phyloP scores from a whole-genome alignment of 2,329 filamentous ascomycete genomes.

The Fusarium virguliforme region DNA sequence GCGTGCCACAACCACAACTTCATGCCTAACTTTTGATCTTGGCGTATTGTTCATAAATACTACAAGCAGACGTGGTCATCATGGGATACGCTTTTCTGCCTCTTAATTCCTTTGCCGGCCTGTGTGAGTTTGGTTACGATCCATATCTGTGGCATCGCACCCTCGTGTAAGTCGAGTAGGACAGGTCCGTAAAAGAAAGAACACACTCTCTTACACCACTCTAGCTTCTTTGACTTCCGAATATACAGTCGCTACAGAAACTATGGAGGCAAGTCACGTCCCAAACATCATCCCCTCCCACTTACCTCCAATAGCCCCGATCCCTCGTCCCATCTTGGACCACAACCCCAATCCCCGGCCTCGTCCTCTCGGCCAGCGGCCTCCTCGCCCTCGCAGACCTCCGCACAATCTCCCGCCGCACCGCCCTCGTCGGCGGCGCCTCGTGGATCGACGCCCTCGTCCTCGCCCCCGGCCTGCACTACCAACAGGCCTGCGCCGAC shows the following conservation, averaged over 20 bases:
- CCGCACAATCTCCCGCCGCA: conserved; percentile 69
- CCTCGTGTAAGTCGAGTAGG: background rate
- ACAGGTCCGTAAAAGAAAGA: background rate
- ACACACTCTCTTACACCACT: too few species aligned
- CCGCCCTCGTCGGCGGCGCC: conserved; percentile 70
- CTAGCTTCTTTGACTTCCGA: background rate
- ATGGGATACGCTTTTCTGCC: background rate
- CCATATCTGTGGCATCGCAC: background rate
- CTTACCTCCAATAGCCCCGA: conserved; percentile 33
- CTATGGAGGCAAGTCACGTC: conserved; percentile 35
- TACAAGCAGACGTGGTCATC: background rate
- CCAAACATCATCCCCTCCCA: background rate
- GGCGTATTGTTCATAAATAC: background rate
- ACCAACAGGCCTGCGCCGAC: conserved; percentile 70
- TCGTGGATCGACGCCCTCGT: conserved; percentile 71
- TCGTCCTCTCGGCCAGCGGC: conserved; percentile 67
- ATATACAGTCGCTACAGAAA: background rate
- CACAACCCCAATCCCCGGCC: conserved; percentile 61
- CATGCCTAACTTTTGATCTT: conserved; percentile 14
- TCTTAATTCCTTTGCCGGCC: background rate
- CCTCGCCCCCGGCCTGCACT: conserved; percentile 73
- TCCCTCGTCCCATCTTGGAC: conserved; percentile 62
- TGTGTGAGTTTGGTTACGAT: too few species aligned
- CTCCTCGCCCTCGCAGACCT: conserved; percentile 74
- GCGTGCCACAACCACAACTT: conserved; percentile 34